Evolutionary conservation across 192 early-diverging fungal genomes (phyloP), one percentile per base, ranked within the genome.

Genomic region (Coemansia sp.): DNA sequence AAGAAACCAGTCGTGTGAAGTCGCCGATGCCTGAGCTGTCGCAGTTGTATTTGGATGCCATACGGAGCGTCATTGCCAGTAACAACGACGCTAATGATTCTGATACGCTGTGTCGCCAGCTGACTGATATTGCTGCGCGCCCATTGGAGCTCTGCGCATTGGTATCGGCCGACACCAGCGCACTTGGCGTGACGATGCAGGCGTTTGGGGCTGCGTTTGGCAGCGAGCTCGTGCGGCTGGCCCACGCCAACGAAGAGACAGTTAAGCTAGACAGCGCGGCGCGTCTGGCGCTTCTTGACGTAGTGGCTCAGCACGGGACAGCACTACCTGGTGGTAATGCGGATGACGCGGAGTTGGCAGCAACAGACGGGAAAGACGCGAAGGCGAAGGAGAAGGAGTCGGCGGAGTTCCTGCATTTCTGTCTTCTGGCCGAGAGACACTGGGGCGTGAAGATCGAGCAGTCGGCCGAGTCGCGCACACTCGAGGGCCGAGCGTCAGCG

Each of bases 141-240:
- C 65, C 75, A 19, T 54, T 77, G 11, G 75, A 68, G 57, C 62
- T 77, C 20, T 65, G 70, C 53, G 17, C 61, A n/a, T 72, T 72
- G 56, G 53, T 60, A 12, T 72, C 65, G 25, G 75, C 67, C 65
- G 69, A 70, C 40, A 65, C 61, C 40, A 65, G 49, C 63, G 61
- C 61, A 39, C 49, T 77, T 49, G 70, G 75, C 12, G 41, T 9
- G 5, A 63, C 62, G 5, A 41, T 77, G 43, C 20, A 5, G 2
- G 17, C 11, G 39, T 72, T 77, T 20, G 41, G 22, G 44, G n/a
- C 19, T 3, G 66, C 61, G 20, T 71, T 77, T 20, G 63, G 66
- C 10, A 25, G 32, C 14, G 37, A n/a, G 7, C 63, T 51, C 37
- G 10, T 39, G 38, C n/a, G 51, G 8, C 17, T 22, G 19, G 22